Base-by-base conservation (phyloP, 768 basidiomycete genomes). In the Mrakia blollopis region DNA sequence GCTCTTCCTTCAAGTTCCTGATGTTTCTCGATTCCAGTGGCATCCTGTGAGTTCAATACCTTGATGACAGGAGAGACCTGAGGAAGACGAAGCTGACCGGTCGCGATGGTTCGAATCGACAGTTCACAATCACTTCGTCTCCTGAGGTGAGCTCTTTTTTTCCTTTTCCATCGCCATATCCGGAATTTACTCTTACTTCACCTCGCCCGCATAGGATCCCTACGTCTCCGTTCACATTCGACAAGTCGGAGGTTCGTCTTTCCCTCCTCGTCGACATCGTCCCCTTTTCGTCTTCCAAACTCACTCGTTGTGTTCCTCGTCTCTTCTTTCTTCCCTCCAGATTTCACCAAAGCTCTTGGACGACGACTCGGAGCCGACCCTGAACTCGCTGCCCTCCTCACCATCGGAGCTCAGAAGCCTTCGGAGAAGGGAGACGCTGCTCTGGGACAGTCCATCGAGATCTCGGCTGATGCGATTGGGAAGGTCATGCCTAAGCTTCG, bases 91-190 rank as follows among this genome's bases (percentile, higher is more conserved):
- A 3, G 65, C 32, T 39, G 35, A n/a, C 65, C 30, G n/a, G 8
- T 16, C 16, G 23, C 0, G n/a, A n/a, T 62, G 28, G 9, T 71
- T 30, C 50, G 41, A 61, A 68, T n/a, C 37, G 13, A 30, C 80
- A 94, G 91, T 95, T 96, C 85, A 94, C 93, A 54, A 95, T 95
- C 85, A 94, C 93, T 0, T 95, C 93, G 54, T 93, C 94, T 21
- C 94, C 94, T 4, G 93, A 94, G 80, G 73, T 74, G 3, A 21
- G 54, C 61, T 13, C 32, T 35, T 18, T 23, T 16, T 28, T 28
- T 57, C 21, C 30, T 28, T 50, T 35, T 52, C 62, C 28, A 16
- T 14, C 37, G 1, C 7, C 14, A 0, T 7, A 8, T 67, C 30
- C 62, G 14, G 7, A 10, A 23, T 6, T 3, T 21, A 10, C 30